These are phyloP conservation scores for Punica granatum DNA, from an alignment of 345 rosid genomes.

Conservation along the genomic window DNA sequence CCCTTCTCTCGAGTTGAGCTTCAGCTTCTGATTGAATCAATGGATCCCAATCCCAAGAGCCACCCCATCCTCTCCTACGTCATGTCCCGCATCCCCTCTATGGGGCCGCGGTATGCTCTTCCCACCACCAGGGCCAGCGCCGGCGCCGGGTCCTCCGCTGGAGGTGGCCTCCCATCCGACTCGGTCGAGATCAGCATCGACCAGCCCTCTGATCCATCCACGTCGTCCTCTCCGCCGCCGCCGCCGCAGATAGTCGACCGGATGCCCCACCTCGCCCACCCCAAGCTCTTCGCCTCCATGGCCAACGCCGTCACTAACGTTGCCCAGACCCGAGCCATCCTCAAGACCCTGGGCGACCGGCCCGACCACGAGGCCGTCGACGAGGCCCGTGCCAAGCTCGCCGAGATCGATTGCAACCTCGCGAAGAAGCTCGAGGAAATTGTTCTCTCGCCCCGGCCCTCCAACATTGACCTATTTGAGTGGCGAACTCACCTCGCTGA, in stretches of 20 bases:
- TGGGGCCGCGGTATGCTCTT: constrained; percentile 5
- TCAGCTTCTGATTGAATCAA: constrained; percentile 8
- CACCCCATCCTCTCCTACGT: constrained; percentile 89
- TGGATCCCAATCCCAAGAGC: constrained; percentile 69
- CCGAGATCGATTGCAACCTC: constrained; percentile 46
- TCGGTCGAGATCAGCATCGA: constrained; percentile 32
- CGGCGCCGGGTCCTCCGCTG: neutral
- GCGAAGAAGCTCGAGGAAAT: constrained; percentile 69
- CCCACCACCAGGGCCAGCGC: neutral
- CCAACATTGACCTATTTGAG: constrained; percentile 37
- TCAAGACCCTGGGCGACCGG: constrained; percentile 74
- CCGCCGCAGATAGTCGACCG: constrained; percentile 25
- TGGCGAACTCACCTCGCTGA: constrained; percentile 51
- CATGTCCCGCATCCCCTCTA: constrained; percentile 58
- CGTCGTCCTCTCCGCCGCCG: neutral
- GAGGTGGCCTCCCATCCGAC: neutral
- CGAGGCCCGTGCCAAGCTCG: constrained; percentile 47
- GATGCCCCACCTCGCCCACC: constrained; percentile 63
- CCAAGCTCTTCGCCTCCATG: constrained; percentile 69
- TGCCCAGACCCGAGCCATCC: constrained; percentile 71
- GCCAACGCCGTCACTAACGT: constrained; percentile 63
- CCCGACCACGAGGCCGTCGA: constrained; percentile 94
- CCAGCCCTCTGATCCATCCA: constrained; percentile 25
- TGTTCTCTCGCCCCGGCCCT: constrained; percentile 53
- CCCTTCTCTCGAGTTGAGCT: neutral